Percentiles rank a stretch among this genome's conserved stretches.
Evolutionary conservation across 208 protist genomes (phyloP).

Genomic region (Vickermania spadyakhi): DNA sequence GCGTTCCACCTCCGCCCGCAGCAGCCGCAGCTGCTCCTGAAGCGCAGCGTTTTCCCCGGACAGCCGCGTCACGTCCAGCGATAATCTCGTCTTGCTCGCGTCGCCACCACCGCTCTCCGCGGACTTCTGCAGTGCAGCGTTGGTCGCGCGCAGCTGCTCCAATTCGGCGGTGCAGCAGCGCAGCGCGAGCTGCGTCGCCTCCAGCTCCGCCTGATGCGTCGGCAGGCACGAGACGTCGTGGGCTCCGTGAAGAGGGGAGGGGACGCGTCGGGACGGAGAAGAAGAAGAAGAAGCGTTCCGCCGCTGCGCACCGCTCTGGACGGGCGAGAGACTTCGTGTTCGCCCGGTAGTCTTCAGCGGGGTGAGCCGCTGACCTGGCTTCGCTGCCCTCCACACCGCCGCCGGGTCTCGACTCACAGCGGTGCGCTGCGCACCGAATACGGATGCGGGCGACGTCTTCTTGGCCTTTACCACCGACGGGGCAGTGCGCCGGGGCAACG

Average conservation of each 20-base stretch:
- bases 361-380: background rate
- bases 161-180: background rate
- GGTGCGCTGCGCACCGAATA: background rate
- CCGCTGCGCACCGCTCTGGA: too few relatives aligned
- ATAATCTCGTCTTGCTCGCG: conserved; percentile 1
- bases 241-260: background rate
- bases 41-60: conserved; percentile 11
- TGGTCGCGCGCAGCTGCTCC: background rate
- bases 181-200: background rate
- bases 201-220: background rate
- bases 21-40: conserved; percentile 23
- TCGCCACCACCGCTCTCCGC: background rate
- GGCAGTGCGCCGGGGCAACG: background rate
- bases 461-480: background rate
- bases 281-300: background rate
- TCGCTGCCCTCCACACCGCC: background rate
- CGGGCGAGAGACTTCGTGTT: too few relatives aligned
- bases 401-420: background rate
- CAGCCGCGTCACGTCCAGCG: conserved; percentile 4
- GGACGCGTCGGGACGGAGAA: background rate
- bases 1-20: conserved; percentile 24
- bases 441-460: background rate
- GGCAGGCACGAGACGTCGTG: background rate
- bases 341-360: background rate
- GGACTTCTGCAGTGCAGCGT: background rate